Evolutionary conservation across 176 grass and related monocot genomes (phyloP).

Genomic region (Bromus sterilis): DNA sequence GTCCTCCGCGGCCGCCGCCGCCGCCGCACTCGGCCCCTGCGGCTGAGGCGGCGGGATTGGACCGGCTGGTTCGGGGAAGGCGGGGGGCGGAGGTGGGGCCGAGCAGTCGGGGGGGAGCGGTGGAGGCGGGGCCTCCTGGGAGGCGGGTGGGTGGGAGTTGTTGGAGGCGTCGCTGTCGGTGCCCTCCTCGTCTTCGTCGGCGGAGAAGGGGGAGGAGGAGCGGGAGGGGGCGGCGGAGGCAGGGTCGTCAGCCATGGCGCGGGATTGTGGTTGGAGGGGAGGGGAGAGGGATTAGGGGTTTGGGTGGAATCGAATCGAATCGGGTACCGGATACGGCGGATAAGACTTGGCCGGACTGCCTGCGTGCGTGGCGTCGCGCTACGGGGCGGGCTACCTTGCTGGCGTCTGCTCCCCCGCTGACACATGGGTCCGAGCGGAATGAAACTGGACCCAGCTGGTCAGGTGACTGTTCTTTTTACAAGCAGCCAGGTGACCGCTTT

Average conservation of each 20-base stretch:
- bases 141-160: background rate
- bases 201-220: constrained; percentile 33
- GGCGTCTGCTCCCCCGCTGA: background rate
- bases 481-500: too few relatives aligned
- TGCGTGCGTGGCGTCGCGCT: background rate
- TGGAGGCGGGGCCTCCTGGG: background rate
- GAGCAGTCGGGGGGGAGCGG: constrained; percentile 5
- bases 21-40: background rate
- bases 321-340: background rate
- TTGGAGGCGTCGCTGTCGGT: constrained; percentile 24
- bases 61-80: background rate
- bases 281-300: constrained; percentile 15
- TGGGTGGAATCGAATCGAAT: background rate
- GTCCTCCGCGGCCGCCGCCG: constrained; percentile 49
- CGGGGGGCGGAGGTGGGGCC: background rate
- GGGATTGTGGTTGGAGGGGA: background rate
- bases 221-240: constrained; percentile 17
- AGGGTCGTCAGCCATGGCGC: constrained; percentile 42
- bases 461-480: too few relatives aligned
- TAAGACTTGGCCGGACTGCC: background rate
- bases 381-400: background rate
- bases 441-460: background rate
- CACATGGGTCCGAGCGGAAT: background rate
- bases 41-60: background rate
- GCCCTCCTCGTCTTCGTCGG: constrained; percentile 42